Evolutionary conservation across 2,329 filamentous ascomycete genomes (phyloP).

Genomic region (Elsinoe ampelina): DNA sequence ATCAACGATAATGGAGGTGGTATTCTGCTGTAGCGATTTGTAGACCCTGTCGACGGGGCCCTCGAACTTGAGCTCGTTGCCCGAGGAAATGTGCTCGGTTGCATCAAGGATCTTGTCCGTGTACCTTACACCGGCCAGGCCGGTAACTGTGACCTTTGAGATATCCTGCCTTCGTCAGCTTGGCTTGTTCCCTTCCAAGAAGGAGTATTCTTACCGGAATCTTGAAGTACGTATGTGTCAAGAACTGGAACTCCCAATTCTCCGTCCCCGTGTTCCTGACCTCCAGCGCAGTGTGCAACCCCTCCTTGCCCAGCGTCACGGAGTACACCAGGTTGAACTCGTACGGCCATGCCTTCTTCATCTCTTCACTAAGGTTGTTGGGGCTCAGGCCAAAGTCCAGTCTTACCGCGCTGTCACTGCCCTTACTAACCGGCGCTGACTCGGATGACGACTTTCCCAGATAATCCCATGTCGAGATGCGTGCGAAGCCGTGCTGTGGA

Average conservation of each 20-base stretch:
- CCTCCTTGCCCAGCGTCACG: constrained; percentile 68
- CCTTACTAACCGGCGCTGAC: constrained; percentile 32
- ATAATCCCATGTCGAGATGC: constrained; percentile 85
- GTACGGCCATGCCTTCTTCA: constrained; percentile 68
- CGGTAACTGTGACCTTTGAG: constrained; percentile 58
- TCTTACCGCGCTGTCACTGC: constrained; percentile 63
- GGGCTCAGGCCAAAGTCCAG: constrained; percentile 88
- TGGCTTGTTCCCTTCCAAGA: not conserved
- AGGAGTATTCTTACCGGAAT: constrained; percentile 55
- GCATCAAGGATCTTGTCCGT: constrained; percentile 71
- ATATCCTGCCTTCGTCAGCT: constrained; percentile 56
- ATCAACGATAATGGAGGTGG: constrained; percentile 54
- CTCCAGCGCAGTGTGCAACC: constrained; percentile 70
- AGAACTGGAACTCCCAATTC: constrained; percentile 81
- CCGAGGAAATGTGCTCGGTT: constrained; percentile 54
- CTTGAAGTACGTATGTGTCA: constrained; percentile 84
- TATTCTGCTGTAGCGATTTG: constrained; percentile 52
- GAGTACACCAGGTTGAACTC: constrained; percentile 89
- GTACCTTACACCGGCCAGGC: constrained; percentile 68
- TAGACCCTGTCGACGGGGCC: constrained; percentile 86
- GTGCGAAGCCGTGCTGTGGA: constrained; percentile 90
- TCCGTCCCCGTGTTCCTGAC: constrained; percentile 78
- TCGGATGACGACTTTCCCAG: constrained; percentile 77
- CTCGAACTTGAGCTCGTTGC: constrained; percentile 57
- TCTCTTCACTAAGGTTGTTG: constrained; percentile 58